Conservation (phyloP, 352 stramenopile genomes). For the Peronospora tabacina region DNA sequence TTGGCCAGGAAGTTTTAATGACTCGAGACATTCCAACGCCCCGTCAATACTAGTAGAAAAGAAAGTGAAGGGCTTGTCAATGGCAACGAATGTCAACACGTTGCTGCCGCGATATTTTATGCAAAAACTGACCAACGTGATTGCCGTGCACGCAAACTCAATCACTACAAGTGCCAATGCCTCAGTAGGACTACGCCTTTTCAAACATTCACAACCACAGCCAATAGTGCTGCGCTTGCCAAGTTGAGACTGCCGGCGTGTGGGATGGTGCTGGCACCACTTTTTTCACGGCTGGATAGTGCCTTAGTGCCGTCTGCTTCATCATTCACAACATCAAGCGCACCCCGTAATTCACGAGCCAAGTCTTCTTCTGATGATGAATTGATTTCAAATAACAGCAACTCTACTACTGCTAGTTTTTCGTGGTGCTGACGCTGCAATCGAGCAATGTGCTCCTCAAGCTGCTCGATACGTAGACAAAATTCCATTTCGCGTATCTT, state of each 20-base stretch:
- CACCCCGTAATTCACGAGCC: constrained; percentile 8
- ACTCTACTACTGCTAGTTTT: neutral
- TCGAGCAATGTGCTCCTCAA: constrained; percentile 22
- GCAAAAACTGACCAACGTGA: constrained; percentile 26
- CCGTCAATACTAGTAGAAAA: constrained; percentile 19
- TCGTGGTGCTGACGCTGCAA: constrained; percentile 13
- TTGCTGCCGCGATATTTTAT: constrained; percentile 27
- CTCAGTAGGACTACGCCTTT: constrained; percentile 22
- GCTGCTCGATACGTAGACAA: constrained; percentile 30
- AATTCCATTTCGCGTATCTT: constrained; percentile 24
- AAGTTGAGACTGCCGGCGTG: constrained; percentile 17
- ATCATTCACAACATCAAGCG: constrained; percentile 20
- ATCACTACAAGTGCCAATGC: constrained; percentile 22
- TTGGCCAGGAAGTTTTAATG: too few species aligned
- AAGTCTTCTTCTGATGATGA: neutral
- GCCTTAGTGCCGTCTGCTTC: constrained; percentile 22
- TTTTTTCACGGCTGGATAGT: constrained; percentile 9
- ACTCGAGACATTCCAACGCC: too few species aligned
- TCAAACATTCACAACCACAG: constrained; percentile 24
- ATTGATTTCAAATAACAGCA: constrained; percentile 3
- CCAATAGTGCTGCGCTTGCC: constrained; percentile 24
- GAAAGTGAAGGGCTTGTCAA: constrained; percentile 19
- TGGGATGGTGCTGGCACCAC: constrained; percentile 3
- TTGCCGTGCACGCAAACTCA: constrained; percentile 14
- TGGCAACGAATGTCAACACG: constrained; percentile 15